phyloP scores from a whole-genome alignment of 2,329 filamentous ascomycete genomes.

The Claviceps pazoutovae region DNA sequence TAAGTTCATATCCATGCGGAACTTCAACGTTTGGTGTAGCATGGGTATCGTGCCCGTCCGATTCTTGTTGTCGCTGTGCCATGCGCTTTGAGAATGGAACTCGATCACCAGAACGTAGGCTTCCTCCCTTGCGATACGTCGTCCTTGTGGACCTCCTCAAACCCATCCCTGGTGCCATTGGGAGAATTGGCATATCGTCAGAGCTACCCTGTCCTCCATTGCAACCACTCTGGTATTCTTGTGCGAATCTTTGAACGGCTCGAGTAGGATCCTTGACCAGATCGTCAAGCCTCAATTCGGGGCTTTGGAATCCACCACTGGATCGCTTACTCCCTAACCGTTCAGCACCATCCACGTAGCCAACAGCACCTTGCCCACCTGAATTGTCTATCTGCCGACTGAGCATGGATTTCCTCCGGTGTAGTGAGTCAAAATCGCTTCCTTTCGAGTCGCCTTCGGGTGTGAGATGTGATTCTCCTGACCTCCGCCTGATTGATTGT shows the following conservation, averaged over 20 bases:
- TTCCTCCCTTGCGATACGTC: conserved; percentile 75
- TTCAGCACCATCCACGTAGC: conserved; percentile 75
- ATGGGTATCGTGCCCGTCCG: conserved; percentile 25
- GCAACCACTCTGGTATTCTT: conserved; percentile 37
- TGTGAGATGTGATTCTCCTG: conserved; percentile 55
- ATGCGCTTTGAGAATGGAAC: conserved; percentile 62
- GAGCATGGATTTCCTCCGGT: conserved; percentile 89
- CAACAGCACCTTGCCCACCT: conserved; percentile 39
- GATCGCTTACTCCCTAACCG: conserved; percentile 62
- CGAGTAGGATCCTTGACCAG: conserved; percentile 68
- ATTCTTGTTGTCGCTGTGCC: conserved; percentile 46
- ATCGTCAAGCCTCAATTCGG: conserved; percentile 62
- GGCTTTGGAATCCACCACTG: conserved; percentile 34
- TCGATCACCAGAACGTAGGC: conserved; percentile 65
- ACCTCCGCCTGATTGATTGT: conserved; percentile 74
- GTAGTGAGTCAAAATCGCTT: conserved; percentile 46
- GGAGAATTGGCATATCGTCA: conserved; percentile 78
- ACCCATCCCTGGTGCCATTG: conserved; percentile 61
- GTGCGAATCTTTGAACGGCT: conserved; percentile 53
- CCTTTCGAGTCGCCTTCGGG: conserved; percentile 34
- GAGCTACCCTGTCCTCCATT: conserved; percentile 26
- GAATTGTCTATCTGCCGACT: conserved; percentile 78
- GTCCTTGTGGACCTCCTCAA: conserved; percentile 83
- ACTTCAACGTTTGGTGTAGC: conserved; percentile 27
- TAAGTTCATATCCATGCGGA: conserved; percentile 37